phyloP scores from a whole-genome alignment of 345 rosid genomes.

The Sisymbrium altissimum region DNA sequence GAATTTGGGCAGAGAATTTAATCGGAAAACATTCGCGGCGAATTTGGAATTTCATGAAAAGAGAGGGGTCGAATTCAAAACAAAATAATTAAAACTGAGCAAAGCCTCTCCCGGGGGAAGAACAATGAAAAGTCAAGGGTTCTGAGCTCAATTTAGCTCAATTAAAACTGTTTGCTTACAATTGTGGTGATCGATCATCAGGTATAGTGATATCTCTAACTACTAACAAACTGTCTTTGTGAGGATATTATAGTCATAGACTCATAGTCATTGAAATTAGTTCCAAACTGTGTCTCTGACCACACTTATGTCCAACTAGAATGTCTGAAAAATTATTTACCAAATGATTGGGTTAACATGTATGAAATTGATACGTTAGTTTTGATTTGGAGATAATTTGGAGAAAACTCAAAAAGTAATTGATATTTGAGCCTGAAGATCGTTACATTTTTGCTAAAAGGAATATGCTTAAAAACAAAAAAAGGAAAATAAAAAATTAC shows the following conservation, averaged over 20 bases:
- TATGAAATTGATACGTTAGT: neutral
- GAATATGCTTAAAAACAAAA: conserved; percentile 13
- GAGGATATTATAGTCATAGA: too few species aligned
- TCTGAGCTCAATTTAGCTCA: too few species aligned
- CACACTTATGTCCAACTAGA: neutral
- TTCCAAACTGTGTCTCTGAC: too few species aligned
- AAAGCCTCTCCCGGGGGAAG: too few species aligned
- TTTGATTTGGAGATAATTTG: neutral
- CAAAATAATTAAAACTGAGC: neutral
- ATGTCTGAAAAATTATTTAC: neutral
- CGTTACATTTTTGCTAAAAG: conserved; percentile 28
- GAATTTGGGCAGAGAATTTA: neutral
- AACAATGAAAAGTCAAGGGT: too few species aligned
- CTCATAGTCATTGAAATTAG: too few species aligned
- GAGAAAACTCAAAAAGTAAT: conserved; percentile 11
- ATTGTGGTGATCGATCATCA: too few species aligned
- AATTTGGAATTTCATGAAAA: neutral
- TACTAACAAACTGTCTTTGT: too few species aligned
- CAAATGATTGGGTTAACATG: neutral
- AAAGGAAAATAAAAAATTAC: neutral
- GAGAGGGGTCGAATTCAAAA: neutral
- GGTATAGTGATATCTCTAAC: too few species aligned
- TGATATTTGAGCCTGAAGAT: conserved; percentile 34
- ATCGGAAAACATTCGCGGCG: neutral
- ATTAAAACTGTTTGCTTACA: too few species aligned